A percentile compares a stretch with the other conserved stretches of the same genome.
phyloP scores from a whole-genome alignment of 1,139 yeast species.

The Saccharomyces hybrid region DNA sequence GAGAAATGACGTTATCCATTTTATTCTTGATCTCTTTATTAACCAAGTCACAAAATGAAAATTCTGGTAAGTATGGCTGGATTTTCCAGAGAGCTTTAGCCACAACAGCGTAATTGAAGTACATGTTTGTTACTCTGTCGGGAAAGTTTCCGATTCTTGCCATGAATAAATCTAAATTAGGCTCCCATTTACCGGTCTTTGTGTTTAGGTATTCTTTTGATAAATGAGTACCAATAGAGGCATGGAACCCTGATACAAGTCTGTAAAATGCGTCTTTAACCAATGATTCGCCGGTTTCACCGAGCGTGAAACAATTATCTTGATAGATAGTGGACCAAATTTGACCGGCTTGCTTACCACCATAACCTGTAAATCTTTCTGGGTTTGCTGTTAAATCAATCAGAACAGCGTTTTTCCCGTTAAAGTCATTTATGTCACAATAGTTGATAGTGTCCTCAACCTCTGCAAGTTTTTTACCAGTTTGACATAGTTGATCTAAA shows the following conservation, averaged over 20 bases:
- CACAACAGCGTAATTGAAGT: conserved; percentile 85
- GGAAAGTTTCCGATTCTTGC: conserved; percentile 82
- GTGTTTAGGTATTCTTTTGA: conserved; percentile 77
- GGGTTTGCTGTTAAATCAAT: conserved; percentile 85
- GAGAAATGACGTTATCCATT: conserved; percentile 36
- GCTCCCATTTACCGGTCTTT: conserved; percentile 71
- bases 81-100: conserved; percentile 72
- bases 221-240: conserved; percentile 89
- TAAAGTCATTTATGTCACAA: conserved; percentile 40
- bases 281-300: conserved; percentile 49
- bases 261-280: conserved; percentile 87
- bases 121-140: conserved; percentile 81
- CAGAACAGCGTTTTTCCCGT: conserved; percentile 52
- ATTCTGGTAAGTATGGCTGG: conserved; percentile 40
- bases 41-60: conserved; percentile 43
- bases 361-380: conserved; percentile 93
- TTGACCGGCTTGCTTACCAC: conserved; percentile 83
- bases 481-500: conserved; percentile 27
- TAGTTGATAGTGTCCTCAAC: conserved; percentile 35
- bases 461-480: conserved; percentile 9
- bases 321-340: conserved; percentile 91
- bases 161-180: conserved; percentile 76
- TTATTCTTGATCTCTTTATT: conserved; percentile 42
- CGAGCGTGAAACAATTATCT: conserved; percentile 72
- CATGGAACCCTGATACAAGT: conserved; percentile 87